Base-by-base conservation (phyloP, 352 stramenopile species). In the Blastocystis sp. region DNA sequence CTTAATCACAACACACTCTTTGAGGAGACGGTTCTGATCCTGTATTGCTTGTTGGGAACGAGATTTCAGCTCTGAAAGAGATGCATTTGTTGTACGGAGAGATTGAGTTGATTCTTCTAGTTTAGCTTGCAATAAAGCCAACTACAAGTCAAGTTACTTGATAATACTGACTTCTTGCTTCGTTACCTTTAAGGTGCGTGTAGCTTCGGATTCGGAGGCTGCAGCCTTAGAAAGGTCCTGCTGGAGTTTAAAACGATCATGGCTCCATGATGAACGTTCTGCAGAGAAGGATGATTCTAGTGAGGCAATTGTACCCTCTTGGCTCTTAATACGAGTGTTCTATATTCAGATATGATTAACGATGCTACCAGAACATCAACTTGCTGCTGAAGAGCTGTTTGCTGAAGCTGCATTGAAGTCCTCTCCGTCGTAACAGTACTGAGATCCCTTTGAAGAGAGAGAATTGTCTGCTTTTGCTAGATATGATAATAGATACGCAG, bases 21-120 rank as follows among this genome's bases (percentile, higher is more conserved):
- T 64, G 53, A 66, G 73, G 13, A 84, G 73, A 64, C n/a, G 44
- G 24, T 22, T 42, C 51, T 84, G 73, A 13, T 84, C 73, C 17
- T 84, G 15, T 11, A 84, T n/a, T 1, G 59, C 27, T 37, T 51
- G 37, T 0, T 51, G 66, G 37, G 66, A 56, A 7, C 57, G 33
- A 19, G 33, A 33, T 37, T 78, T 78, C 66, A 78, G n/a, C 11
- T 30, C 24, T 19, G 22, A 4, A 22, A 78, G 66, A 22, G 66
- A 58, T 24, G 33, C 37, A 15, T 78, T 19, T 22, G 44, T 33
- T 7, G 56, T 13, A n/a, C 6, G 5, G 56, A 62, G 13, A 5
- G 19, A 33, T 13, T 62, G 3, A 7, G 19, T n/a, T 33, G 56
- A n/a, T 5, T n/a, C 56, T 5, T 62, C 56, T 33, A 62, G 13